Conservation (phyloP, 2,329 filamentous ascomycete species). For the Fusarium sp. region DNA sequence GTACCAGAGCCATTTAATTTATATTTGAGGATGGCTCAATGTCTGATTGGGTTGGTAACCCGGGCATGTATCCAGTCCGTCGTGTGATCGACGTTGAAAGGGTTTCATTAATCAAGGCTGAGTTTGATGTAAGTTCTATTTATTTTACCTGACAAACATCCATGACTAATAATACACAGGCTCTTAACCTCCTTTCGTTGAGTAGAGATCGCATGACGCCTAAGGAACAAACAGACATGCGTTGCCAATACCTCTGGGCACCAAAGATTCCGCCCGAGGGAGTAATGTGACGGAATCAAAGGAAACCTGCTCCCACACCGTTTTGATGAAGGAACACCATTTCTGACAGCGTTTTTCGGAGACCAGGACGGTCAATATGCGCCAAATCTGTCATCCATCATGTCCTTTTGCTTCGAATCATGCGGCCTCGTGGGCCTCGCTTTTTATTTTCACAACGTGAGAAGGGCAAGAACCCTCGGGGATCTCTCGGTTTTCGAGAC, state of each 20-base stretch:
- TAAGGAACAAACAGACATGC: neutral
- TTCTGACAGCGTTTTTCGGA: conserved; percentile 17
- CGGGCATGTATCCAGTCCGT: no score
- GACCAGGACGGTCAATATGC: neutral
- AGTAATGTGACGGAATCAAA: conserved; percentile 8
- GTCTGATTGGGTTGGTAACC: no score
- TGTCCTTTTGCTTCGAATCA: neutral
- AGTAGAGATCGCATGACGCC: neutral
- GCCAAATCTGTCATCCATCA: neutral
- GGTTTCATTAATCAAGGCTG: no score
- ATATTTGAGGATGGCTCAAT: no score
- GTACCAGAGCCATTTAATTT: no score
- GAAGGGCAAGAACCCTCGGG: neutral
- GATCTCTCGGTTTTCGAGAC: no score
- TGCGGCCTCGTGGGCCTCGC: neutral
- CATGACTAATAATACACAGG: neutral
- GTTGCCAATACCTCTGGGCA: conserved; percentile 22
- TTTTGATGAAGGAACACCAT: no score
- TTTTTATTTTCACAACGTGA: neutral
- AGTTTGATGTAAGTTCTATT: no score
- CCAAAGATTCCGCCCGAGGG: conserved; percentile 3
- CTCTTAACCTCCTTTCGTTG: conserved; percentile 21
- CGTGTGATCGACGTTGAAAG: no score
- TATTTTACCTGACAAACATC: no score
- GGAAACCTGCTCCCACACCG: no score